phyloP scores from a whole-genome alignment of 2,329 filamentous ascomycete genomes.

The Fusarium graminum region DNA sequence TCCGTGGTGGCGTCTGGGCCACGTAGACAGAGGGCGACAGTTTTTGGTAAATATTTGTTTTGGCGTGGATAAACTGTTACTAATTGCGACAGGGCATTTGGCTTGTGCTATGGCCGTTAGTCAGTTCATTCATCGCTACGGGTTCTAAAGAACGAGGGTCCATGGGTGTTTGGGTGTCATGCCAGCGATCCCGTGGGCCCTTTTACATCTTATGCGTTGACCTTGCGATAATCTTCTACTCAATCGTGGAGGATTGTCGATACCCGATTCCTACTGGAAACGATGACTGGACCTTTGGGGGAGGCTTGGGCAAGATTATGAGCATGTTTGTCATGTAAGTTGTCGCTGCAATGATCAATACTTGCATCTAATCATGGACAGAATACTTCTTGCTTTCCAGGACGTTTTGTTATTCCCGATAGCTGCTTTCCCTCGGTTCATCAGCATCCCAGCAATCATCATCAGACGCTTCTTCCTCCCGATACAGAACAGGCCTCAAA shows the following conservation, averaged over 20 bases:
- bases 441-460: slow-evolving; percentile 7
- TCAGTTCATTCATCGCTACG: slow-evolving; percentile 7
- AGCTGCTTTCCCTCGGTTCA: slow-evolving; percentile 7
- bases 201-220: slow-evolving; percentile 28
- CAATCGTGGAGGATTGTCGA: slow-evolving; percentile 18
- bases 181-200: slow-evolving; percentile 8
- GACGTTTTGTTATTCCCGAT: slow-evolving; percentile 1
- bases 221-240: slow-evolving; percentile 3
- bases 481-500: not conserved
- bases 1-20: slow-evolving; percentile 6
- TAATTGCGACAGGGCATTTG: slow-evolving; percentile 7
- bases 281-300: slow-evolving; percentile 11
- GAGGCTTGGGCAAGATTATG: slow-evolving; percentile 23
- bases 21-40: slow-evolving; percentile 7
- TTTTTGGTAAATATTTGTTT: slow-evolving; percentile 4
- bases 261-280: slow-evolving; percentile 18
- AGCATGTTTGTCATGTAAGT: slow-evolving; percentile 23
- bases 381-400: slow-evolving; percentile 4
- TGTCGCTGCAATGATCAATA: no score
- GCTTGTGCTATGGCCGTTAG: slow-evolving; percentile 19
- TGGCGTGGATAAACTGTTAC: rapidly evolving
- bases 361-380: not conserved
- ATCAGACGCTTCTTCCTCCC: slow-evolving; percentile 2
- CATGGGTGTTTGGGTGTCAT: not conserved
- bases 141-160: not conserved